These are phyloP conservation scores for Chrysanthemum lavandulifolium DNA, from an alignment of 129 eudicot genomes.

Conservation along the genomic window DNA sequence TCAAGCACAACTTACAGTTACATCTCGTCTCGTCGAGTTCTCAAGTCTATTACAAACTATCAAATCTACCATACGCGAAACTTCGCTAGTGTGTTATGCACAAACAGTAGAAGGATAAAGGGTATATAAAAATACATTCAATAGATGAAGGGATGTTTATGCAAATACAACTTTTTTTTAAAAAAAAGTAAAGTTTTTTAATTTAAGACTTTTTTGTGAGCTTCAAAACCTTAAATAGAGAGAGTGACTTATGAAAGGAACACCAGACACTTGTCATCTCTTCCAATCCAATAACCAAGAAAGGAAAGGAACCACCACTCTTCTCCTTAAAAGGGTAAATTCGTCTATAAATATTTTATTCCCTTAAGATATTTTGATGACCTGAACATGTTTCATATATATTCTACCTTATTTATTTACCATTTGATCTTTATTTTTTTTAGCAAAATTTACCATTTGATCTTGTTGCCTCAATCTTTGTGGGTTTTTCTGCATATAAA, in stretches of 20 bases:
- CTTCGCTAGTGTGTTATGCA: not conserved
- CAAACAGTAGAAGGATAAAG: conserved; percentile 2
- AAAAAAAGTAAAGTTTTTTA: not conserved
- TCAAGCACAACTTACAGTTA: not conserved
- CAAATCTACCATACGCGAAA: too few relatives aligned
- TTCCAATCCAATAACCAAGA: conserved; percentile 40
- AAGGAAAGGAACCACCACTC: conserved; percentile 35
- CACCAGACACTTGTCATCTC: conserved; percentile 62
- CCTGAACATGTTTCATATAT: not conserved
- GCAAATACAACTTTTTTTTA: conserved; percentile 14
- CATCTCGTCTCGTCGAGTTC: too few relatives aligned
- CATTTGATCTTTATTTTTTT: conserved; percentile 21
- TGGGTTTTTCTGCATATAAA: conserved; percentile 9
- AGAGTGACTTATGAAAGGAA: conserved; percentile 22
- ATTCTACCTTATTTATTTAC: not conserved
- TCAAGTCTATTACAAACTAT: not conserved
- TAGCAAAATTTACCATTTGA: not conserved
- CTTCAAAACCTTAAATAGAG: conserved; percentile 26
- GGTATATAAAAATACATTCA: not conserved
- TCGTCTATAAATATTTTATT: conserved; percentile 23
- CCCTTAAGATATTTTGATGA: too few relatives aligned
- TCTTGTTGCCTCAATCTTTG: conserved; percentile 27
- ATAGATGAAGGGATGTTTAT: conserved; percentile 3
- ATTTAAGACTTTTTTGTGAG: conserved; percentile 13
- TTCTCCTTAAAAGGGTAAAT: conserved; percentile 45